Conservation (phyloP, 768 basidiomycete species). For the Auriscalpium microsporum region DNA sequence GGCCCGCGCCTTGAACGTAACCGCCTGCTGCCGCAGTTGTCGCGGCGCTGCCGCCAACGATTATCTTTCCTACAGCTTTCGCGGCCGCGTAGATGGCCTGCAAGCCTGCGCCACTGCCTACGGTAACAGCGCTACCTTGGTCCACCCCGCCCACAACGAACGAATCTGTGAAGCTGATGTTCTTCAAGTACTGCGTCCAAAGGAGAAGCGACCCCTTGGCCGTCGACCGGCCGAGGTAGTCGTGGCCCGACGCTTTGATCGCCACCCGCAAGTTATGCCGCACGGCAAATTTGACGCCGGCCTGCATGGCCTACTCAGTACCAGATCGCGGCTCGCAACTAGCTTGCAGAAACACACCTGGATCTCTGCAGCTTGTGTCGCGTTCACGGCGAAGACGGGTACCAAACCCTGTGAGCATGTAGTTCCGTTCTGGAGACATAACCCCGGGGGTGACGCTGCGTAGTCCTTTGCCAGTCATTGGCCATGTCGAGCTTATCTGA, state of each 20-base stretch:
- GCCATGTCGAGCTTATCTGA: neutral
- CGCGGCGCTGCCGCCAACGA: conserved; percentile 17
- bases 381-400: conserved; percentile 12
- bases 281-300: conserved; percentile 23
- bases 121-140: neutral
- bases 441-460: neutral
- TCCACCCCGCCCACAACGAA: conserved; percentile 13
- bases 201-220: conserved; percentile 32
- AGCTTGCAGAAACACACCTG: conserved; percentile 1
- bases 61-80: conserved; percentile 13
- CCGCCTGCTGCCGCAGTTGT: conserved; percentile 17
- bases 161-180: conserved; percentile 23
- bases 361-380: conserved; percentile 3
- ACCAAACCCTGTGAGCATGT: conserved; percentile 11
- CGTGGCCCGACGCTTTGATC: conserved; percentile 31
- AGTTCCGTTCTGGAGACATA: conserved; percentile 7
- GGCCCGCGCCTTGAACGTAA: conserved; percentile 20
- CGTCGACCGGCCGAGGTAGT: conserved; percentile 37
- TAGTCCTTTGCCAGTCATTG: neutral
- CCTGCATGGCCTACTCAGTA: conserved; percentile 13
- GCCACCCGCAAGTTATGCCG: neutral
- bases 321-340: neutral
- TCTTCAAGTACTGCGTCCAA: conserved; percentile 15
- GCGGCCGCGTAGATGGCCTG: conserved; percentile 11
- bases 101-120: conserved; percentile 17